Base-by-base conservation (phyloP, 148 eudicot species). In the Vaccinium macrocarpon region DNA sequence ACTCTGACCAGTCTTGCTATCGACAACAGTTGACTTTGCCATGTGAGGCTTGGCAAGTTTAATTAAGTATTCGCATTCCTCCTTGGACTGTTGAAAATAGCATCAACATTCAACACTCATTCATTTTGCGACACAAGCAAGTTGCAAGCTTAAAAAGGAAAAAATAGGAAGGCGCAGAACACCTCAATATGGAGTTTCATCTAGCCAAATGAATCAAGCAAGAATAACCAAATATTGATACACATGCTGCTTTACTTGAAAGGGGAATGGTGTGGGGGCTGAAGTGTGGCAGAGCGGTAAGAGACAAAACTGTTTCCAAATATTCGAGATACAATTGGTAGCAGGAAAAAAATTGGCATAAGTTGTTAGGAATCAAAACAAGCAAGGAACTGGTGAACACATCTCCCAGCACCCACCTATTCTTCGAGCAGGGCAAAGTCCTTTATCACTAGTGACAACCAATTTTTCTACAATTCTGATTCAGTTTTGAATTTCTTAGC, bases 11-110 rank as follows among this genome's bases (percentile, higher is more conserved):
- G 99, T 95, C 87, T 92, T 90, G 88, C 95, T 93, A 90, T 96
- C 99, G 76, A 96, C 99, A 88, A 96, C 98, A 70, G 96, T 91
- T 49, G 99, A 96, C 87, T 95, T 96, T 72, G 19, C 84, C 99
- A 96, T 92, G 89, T 92, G 92, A 64, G 99, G 99, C 76, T 85
- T 93, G 56, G 98, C 98, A 84, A 94, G 97, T 86, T 88, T 85
- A 55, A 96, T 95, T 55, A 96, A 87, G 86, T 96, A 89, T 57
- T 94, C 96, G 38, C 98, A 96, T 86, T 95, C 99, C 87, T 92
- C 94, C 87, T 93, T 92, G 27, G 99, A 94, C 99, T 94, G 96
- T 83, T 42, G 74, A 53, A 82, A 88, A 82, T 6, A 88, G 76
- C 84, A 83, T 35, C 61, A 19, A 68, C 9, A 56, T 83, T 82